A percentile compares a stretch with the other conserved stretches of the same genome.
phyloP scores from a whole-genome alignment of 106 monocot species.

The Agapanthus africanus region DNA sequence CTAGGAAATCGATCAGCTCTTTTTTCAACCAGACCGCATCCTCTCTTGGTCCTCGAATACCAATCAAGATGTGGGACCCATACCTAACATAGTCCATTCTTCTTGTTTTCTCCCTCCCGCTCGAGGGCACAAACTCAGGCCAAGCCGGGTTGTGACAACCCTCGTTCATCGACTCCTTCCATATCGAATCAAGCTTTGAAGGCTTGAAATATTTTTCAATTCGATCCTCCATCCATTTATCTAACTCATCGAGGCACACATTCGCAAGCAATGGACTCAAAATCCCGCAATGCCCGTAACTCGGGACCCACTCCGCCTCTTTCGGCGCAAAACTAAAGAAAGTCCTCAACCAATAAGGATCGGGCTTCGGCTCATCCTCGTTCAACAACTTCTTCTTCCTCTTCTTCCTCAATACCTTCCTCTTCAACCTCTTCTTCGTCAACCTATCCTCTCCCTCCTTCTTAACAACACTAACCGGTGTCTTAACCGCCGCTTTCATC shows the following conservation, averaged over 20 bases:
- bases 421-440: conserved; percentile 70
- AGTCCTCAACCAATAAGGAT: conserved; percentile 88
- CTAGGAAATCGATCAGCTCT: conserved; percentile 70
- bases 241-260: conserved; percentile 67
- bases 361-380: conserved; percentile 87
- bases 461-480: conserved; percentile 18
- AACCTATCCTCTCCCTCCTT: conserved; percentile 19
- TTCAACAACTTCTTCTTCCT: conserved; percentile 84
- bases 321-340: conserved; percentile 73
- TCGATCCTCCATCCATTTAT: conserved; percentile 74
- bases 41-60: conserved; percentile 83
- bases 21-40: conserved; percentile 66
- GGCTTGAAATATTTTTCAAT: conserved; percentile 55
- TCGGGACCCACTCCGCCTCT: conserved; percentile 49
- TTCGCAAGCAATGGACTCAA: conserved; percentile 83
- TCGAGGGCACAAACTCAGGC: conserved; percentile 89
- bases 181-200: conserved; percentile 74
- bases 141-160: conserved; percentile 88
- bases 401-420: conserved; percentile 57
- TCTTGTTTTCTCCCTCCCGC: conserved; percentile 67
- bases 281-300: conserved; percentile 77
- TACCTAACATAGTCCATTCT: conserved; percentile 83
- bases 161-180: conserved; percentile 68
- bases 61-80: conserved; percentile 72
- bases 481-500: conserved; percentile 47